phyloP scores from a whole-genome alignment of 2,329 filamentous ascomycete genomes.

The Thermochaetoides dissita region DNA sequence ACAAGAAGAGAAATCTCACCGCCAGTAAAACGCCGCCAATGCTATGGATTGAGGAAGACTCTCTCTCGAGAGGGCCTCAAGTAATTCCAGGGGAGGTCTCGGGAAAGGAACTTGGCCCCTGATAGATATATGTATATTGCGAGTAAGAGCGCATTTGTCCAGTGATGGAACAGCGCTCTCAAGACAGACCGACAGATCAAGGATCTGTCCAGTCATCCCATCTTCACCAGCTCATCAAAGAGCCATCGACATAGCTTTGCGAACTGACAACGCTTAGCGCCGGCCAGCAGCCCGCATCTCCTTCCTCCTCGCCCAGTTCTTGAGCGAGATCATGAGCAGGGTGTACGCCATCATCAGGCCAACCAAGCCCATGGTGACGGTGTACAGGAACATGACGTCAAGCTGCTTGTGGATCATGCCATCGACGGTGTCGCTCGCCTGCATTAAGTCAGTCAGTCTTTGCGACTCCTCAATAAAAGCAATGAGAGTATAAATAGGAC shows the following conservation, averaged over 20 bases:
- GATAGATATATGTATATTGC: too few species aligned
- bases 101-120: too few species aligned
- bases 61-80: background rate
- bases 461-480: constrained; percentile 5
- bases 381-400: constrained; percentile 90
- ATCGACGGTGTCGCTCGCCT: constrained; percentile 62
- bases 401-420: constrained; percentile 65
- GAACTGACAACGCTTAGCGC: background rate
- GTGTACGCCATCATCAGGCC: constrained; percentile 77
- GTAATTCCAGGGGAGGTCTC: too few species aligned
- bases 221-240: too few species aligned
- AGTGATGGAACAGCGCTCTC: too few species aligned
- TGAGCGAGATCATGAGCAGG: constrained; percentile 63
- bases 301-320: constrained; percentile 62
- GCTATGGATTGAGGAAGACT: background rate
- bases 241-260: too few species aligned
- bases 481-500: constrained; percentile 20
- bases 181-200: too few species aligned
- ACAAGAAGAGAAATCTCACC: constrained; percentile 7
- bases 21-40: background rate
- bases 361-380: constrained; percentile 70
- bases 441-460: constrained; percentile 7
- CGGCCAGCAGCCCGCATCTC: constrained; percentile 19
- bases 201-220: too few species aligned
- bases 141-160: too few species aligned